phyloP scores from a whole-genome alignment of 73 alveolate species.

The Paramecium caudatum region DNA sequence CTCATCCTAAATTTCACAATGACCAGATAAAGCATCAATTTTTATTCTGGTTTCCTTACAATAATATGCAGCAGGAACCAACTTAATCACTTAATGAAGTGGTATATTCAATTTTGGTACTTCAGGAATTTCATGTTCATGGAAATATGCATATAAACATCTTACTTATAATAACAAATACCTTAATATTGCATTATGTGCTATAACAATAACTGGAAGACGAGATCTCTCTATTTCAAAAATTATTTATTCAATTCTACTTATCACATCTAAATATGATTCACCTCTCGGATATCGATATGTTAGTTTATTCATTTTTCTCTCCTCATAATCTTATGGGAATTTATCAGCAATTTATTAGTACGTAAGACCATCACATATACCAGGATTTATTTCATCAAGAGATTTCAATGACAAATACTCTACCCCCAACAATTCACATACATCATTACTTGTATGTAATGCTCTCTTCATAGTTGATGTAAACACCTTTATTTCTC shows the following conservation, averaged over 20 bases:
- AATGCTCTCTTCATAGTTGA: slow-evolving; percentile 75
- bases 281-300: slow-evolving; percentile 90
- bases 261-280: slow-evolving; percentile 82
- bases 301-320: slow-evolving; percentile 81
- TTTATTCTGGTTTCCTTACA: slow-evolving; percentile 55
- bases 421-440: slow-evolving; percentile 62
- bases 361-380: slow-evolving; percentile 87
- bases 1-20: slow-evolving; percentile 20
- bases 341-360: slow-evolving; percentile 78
- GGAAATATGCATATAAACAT: slow-evolving; percentile 78
- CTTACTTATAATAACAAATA: too few relatives aligned
- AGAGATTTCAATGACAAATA: slow-evolving; percentile 71
- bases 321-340: slow-evolving; percentile 80
- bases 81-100: slow-evolving; percentile 71
- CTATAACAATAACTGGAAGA: slow-evolving; percentile 72
- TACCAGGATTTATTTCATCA: slow-evolving; percentile 86
- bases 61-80: slow-evolving; percentile 69
- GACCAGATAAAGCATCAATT: slow-evolving; percentile 42
- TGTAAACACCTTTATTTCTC: slow-evolving; percentile 58
- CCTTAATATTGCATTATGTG: slow-evolving; percentile 76
- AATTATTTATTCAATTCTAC: slow-evolving; percentile 81
- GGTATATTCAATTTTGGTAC: slow-evolving; percentile 77
- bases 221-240: slow-evolving; percentile 63
- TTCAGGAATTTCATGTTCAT: slow-evolving; percentile 72
- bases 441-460: slow-evolving; percentile 65